These are phyloP conservation scores for Tolypocladium capitatum DNA, from an alignment of 2,329 filamentous ascomycete genomes.

Conservation along the genomic window DNA sequence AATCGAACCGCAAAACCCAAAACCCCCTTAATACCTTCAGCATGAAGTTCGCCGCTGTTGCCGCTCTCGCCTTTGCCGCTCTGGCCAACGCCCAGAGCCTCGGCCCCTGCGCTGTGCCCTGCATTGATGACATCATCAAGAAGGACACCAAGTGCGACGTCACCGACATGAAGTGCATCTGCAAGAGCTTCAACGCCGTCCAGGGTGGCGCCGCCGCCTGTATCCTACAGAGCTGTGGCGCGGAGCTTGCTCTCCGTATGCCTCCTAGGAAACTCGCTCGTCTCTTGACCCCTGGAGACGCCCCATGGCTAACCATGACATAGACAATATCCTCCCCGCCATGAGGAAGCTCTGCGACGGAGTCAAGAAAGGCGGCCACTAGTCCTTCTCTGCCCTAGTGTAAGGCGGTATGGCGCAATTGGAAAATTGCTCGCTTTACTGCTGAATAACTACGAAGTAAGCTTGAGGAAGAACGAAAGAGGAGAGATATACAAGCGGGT, in stretches of 20 bases:
- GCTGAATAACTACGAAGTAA: no score
- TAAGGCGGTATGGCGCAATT: no score
- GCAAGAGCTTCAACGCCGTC: slow-evolving; percentile 12
- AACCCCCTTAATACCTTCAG: slow-evolving; percentile 11
- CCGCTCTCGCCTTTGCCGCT: slow-evolving; percentile 19
- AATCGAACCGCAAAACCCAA: not conserved
- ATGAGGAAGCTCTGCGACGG: slow-evolving; percentile 11
- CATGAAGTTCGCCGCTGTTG: slow-evolving; percentile 24
- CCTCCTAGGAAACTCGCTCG: not conserved
- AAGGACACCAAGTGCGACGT: slow-evolving; percentile 12
- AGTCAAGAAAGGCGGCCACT: not conserved
- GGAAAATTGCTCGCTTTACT: no score
- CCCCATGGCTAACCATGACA: not conserved
- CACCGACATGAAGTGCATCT: slow-evolving; percentile 14
- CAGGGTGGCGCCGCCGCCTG: slow-evolving; percentile 13
- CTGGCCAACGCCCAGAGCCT: slow-evolving; percentile 20
- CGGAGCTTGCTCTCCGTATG: slow-evolving; percentile 18
- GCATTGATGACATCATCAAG: slow-evolving; percentile 19
- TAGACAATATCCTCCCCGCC: slow-evolving; percentile 19
- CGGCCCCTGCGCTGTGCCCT: slow-evolving; percentile 24
- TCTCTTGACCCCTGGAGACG: no score
- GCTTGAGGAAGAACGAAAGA: no score
- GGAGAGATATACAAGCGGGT: no score
- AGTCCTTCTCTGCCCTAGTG: not conserved
- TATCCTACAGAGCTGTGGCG: slow-evolving; percentile 15